These are phyloP conservation scores for Colletotrichum nymphaeae DNA, from an alignment of 2,329 filamentous ascomycete species.

Conservation along the genomic window DNA sequence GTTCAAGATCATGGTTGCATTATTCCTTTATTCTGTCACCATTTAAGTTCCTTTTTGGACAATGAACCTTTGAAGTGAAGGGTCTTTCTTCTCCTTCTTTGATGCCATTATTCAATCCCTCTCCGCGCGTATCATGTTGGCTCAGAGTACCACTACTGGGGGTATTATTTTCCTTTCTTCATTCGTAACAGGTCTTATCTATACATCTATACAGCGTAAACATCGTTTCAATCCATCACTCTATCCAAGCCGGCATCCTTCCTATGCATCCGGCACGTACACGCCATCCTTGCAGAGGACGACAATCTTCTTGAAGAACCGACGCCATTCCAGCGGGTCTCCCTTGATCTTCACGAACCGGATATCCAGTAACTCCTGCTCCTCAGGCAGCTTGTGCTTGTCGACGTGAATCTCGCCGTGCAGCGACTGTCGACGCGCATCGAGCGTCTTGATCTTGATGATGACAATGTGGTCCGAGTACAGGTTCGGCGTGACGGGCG, in stretches of 20 bases:
- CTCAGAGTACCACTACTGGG: background rate
- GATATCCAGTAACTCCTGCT: slow-evolving; percentile 79
- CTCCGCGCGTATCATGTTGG: background rate
- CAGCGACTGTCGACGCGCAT: slow-evolving; percentile 77
- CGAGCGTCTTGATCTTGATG: slow-evolving; percentile 80
- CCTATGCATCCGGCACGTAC: slow-evolving; percentile 61
- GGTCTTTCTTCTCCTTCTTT: no score
- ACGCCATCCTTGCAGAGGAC: slow-evolving; percentile 89
- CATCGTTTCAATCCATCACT: slow-evolving; percentile 24
- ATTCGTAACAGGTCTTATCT: slow-evolving; percentile 10
- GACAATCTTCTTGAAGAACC: slow-evolving; percentile 97
- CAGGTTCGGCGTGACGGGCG: slow-evolving; percentile 57
- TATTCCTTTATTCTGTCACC: no score
- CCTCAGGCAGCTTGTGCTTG: slow-evolving; percentile 66
- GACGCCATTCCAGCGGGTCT: slow-evolving; percentile 94
- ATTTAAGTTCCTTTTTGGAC: no score
- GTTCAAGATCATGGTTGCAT: no score
- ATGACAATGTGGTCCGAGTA: slow-evolving; percentile 68
- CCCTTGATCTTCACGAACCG: slow-evolving; percentile 95
- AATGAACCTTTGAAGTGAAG: no score
- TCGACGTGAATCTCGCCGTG: slow-evolving; percentile 83
- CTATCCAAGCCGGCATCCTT: slow-evolving; percentile 3
- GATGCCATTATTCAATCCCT: background rate
- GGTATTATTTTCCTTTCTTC: background rate
- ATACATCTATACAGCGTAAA: slow-evolving; percentile 19